Conservation (phyloP, 805 yeast genomes). For the Ogataea henricii region DNA sequence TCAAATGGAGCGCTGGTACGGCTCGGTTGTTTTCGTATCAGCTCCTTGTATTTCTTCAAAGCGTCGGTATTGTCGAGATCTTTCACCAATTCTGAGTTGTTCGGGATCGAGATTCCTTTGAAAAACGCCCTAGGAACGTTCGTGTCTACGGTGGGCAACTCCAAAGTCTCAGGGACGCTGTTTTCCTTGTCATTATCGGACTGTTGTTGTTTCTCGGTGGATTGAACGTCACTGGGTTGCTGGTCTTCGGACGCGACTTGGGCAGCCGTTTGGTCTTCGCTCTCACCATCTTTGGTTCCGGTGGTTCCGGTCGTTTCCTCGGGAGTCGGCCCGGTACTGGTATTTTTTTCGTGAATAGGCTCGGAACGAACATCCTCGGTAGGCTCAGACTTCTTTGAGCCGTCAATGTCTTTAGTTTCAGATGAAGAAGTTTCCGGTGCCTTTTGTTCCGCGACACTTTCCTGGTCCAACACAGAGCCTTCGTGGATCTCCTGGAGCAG, state of each 20-base stretch:
- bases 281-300: too few relatives aligned
- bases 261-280: too few relatives aligned
- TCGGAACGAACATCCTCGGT: too few relatives aligned
- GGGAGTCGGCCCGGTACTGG: too few relatives aligned
- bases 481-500: slow-evolving; percentile 5
- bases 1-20: slow-evolving; percentile 21
- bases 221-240: too few relatives aligned
- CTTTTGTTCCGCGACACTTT: too few relatives aligned
- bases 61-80: slow-evolving; percentile 25
- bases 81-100: slow-evolving; percentile 36
- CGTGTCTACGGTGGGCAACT: not conserved
- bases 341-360: too few relatives aligned
- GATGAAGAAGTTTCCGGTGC: not conserved
- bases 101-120: slow-evolving; percentile 38
- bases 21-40: slow-evolving; percentile 22
- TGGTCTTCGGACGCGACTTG: too few relatives aligned
- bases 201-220: not conserved
- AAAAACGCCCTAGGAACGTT: slow-evolving; percentile 23
- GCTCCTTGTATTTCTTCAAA: slow-evolving; percentile 30
- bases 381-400: too few relatives aligned
- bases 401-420: not conserved
- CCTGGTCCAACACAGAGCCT: not conserved
- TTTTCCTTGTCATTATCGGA: slow-evolving; percentile 3
- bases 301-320: too few relatives aligned
- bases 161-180: not conserved